Conservation (phyloP, 495 filamentous ascomycete genomes). For the Rhypophila decipiens region DNA sequence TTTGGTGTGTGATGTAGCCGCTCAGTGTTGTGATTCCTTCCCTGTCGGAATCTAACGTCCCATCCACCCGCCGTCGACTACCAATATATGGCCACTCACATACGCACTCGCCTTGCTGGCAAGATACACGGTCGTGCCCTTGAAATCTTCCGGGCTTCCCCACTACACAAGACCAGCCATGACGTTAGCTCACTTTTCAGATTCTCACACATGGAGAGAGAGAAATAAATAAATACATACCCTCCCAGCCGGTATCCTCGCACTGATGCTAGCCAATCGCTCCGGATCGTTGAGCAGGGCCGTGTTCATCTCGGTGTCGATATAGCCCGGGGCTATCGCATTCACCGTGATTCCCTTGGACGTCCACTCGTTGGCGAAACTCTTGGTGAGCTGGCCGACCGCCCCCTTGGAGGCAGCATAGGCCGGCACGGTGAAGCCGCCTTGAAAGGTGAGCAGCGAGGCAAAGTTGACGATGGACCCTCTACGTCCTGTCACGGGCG, state of each 20-base stretch:
- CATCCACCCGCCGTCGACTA: conserved; percentile 95
- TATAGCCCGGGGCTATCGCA: conserved; percentile 73
- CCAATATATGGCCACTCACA: conserved; percentile 72
- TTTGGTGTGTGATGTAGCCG: too few relatives aligned
- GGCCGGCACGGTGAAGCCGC: conserved; percentile 83
- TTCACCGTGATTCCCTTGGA: conserved; percentile 72
- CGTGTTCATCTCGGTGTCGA: conserved; percentile 88
- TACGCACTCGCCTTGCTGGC: conserved; percentile 71
- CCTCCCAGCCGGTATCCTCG: conserved; percentile 74
- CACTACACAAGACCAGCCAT: conserved; percentile 37
- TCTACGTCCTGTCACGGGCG: conserved; percentile 47
- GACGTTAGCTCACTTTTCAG: not conserved
- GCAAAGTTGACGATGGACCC: conserved; percentile 86
- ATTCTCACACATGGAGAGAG: not conserved
- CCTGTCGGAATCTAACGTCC: conserved; percentile 66
- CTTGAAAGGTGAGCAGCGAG: conserved; percentile 81
- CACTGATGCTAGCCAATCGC: conserved; percentile 66
- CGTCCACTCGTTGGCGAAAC: conserved; percentile 83
- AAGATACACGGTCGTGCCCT: conserved; percentile 73
- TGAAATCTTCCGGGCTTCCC: conserved; percentile 85
- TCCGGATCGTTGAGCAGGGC: conserved; percentile 68
- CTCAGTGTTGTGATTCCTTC: too few relatives aligned
- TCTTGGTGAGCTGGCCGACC: conserved; percentile 80
- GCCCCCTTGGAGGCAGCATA: conserved; percentile 89
- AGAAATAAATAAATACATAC: conserved; percentile 8